phyloP scores from a whole-genome alignment of 345 rosid species.

The Citrus maxima region DNA sequence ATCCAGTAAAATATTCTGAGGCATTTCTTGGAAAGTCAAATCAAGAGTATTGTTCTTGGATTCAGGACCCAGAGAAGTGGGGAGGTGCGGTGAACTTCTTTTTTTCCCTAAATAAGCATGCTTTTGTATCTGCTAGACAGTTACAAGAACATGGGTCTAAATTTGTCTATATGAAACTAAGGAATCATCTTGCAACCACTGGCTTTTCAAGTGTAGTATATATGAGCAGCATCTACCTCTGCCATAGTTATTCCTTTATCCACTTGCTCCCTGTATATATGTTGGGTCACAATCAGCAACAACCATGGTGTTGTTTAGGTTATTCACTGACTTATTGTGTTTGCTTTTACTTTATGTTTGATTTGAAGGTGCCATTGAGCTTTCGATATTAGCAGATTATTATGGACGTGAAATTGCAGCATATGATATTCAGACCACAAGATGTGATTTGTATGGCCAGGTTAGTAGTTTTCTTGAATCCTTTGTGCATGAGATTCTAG shows the following conservation, averaged over 20 bases:
- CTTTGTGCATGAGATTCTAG: neutral
- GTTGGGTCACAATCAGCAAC: neutral
- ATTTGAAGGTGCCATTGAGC: constrained; percentile 88
- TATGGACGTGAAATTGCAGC: constrained; percentile 88
- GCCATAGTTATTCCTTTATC: neutral
- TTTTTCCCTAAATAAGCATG: constrained; percentile 5
- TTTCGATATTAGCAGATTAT: constrained; percentile 78
- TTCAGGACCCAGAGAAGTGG: constrained; percentile 89
- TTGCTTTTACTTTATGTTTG: constrained; percentile 10
- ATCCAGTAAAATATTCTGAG: constrained; percentile 70
- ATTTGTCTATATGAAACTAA: neutral
- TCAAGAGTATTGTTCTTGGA: constrained; percentile 83
- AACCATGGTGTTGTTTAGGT: neutral
- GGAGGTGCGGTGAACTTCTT: constrained; percentile 59
- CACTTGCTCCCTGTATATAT: neutral
- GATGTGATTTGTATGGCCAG: constrained; percentile 98
- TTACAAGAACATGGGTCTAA: neutral
- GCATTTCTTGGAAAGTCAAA: constrained; percentile 86
- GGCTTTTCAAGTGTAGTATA: neutral
- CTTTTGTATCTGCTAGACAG: neutral
- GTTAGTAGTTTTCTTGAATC: constrained; percentile 28
- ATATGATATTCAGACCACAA: constrained; percentile 79
- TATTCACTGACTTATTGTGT: neutral
- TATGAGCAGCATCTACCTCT: neutral
- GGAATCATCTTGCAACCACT: neutral